phyloP scores from a whole-genome alignment of 2,329 filamentous ascomycete genomes.

The Fusarium brachygibbosum region DNA sequence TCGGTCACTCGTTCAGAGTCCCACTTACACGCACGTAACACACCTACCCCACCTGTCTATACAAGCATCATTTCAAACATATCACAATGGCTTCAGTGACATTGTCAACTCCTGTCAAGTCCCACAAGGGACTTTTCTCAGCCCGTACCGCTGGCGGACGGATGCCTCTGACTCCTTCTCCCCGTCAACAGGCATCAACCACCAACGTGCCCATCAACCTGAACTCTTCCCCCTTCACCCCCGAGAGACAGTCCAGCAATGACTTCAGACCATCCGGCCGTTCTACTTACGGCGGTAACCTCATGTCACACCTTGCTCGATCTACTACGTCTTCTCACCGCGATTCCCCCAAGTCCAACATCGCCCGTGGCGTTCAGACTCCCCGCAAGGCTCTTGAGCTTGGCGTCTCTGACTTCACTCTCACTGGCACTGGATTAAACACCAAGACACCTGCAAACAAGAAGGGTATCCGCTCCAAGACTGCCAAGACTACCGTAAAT shows the following conservation, averaged over 20 bases:
- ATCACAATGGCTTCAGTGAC: conserved; percentile 81
- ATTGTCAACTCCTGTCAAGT: conserved; percentile 94
- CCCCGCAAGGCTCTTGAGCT: conserved; percentile 88
- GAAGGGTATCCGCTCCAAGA: conserved; percentile 68
- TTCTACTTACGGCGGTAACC: conserved; percentile 84
- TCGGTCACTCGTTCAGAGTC: conserved; percentile 61
- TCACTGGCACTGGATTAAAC: conserved; percentile 85
- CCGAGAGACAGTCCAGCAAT: conserved; percentile 69
- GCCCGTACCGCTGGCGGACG: conserved; percentile 93
- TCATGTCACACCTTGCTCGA: conserved; percentile 83
- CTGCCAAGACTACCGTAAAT: conserved; percentile 82
- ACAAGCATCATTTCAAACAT: conserved; percentile 34
- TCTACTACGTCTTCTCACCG: conserved; percentile 75
- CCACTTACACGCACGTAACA: conserved; percentile 41
- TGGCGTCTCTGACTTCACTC: conserved; percentile 90
- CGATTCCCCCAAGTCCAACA: conserved; percentile 97
- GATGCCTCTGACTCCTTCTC: conserved; percentile 94
- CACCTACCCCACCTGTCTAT: conserved; percentile 21
- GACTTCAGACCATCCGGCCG: conserved; percentile 70
- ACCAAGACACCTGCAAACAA: conserved; percentile 72
- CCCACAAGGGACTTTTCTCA: conserved; percentile 92
- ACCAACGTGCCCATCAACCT: conserved; percentile 64
- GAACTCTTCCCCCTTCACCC: conserved; percentile 82
- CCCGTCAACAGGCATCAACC: conserved; percentile 73
- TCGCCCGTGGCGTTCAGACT: conserved; percentile 79